Percentiles rank a stretch among this genome's conserved stretches.
These are phyloP conservation scores for Penicillium sp. DNA, from an alignment of 2,329 filamentous ascomycete species.

Conservation along the genomic window DNA sequence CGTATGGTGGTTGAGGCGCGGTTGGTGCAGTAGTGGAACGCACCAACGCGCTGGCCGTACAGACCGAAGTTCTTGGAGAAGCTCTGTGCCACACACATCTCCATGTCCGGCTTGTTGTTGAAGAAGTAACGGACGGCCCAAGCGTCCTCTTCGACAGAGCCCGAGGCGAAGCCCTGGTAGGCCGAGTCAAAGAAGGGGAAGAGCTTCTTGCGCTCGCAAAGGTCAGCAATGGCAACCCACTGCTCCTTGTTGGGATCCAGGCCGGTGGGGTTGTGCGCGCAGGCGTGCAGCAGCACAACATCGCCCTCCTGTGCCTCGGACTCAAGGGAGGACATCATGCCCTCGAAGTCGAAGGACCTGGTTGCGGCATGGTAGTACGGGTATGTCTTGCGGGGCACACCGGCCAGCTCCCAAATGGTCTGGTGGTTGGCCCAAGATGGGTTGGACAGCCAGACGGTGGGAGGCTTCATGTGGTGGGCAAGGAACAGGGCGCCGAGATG, in stretches of 20 bases:
- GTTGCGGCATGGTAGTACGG: conserved; percentile 79
- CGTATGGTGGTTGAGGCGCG: conserved; percentile 31
- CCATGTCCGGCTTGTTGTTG: conserved; percentile 71
- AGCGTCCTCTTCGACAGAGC: conserved; percentile 78
- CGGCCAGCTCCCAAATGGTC: conserved; percentile 77
- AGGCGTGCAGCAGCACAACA: conserved; percentile 87
- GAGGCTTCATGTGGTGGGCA: conserved; percentile 73
- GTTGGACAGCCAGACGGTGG: conserved; percentile 82
- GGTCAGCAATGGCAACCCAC: conserved; percentile 80
- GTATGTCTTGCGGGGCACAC: conserved; percentile 77
- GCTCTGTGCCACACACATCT: conserved; percentile 58
- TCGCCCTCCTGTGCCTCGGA: conserved; percentile 77
- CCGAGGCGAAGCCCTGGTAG: conserved; percentile 96
- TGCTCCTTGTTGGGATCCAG: conserved; percentile 90
- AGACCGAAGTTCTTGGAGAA: conserved; percentile 71
- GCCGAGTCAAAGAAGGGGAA: conserved; percentile 98
- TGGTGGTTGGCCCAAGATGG: conserved; percentile 98
- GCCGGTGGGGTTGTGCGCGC: conserved; percentile 96
- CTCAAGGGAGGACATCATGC: conserved; percentile 78
- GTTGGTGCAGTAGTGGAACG: conserved; percentile 67
- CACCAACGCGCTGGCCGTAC: conserved; percentile 92
- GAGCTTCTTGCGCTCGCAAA: conserved; percentile 77
- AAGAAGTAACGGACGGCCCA: conserved; percentile 90
- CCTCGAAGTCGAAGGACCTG: conserved; percentile 46
- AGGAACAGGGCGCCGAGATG: conserved; percentile 92